phyloP scores from a whole-genome alignment of 2,329 filamentous ascomycete genomes.

The Xylaria arbuscula region DNA sequence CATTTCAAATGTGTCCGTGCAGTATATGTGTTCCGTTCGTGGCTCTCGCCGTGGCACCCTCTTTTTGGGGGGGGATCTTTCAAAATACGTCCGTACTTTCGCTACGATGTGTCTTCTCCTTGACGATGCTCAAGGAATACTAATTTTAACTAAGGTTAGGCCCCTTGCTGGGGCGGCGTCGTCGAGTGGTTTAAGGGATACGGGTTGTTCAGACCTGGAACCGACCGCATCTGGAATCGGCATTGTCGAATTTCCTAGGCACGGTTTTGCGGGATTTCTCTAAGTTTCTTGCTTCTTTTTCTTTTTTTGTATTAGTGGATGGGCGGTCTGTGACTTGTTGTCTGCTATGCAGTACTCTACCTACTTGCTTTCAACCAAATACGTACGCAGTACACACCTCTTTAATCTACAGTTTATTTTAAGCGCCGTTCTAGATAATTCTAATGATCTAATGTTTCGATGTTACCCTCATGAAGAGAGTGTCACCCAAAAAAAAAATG shows the following conservation, averaged over 20 bases:
- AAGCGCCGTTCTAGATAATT: not conserved
- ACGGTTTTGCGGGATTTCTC: not conserved
- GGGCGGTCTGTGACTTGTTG: not conserved
- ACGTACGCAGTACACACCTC: too few species aligned
- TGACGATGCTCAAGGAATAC: not conserved
- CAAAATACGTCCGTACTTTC: not conserved
- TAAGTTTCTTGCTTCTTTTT: not conserved
- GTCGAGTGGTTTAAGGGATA: constrained; percentile 4
- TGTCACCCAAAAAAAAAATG: not conserved
- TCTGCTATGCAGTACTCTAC: not conserved
- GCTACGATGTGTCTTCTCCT: not conserved
- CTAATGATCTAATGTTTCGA: not conserved
- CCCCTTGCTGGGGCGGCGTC: not conserved
- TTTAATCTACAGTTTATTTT: too few species aligned
- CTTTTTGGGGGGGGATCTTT: not conserved
- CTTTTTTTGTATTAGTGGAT: too few species aligned
- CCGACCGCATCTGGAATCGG: constrained; percentile 1
- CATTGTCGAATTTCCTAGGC: not conserved
- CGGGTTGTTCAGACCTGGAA: constrained; percentile 1
- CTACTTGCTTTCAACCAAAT: too few species aligned
- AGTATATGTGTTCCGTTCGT: too few species aligned
- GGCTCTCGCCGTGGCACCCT: not conserved
- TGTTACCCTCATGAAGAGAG: constrained; percentile 6
- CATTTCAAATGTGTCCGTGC: not conserved
- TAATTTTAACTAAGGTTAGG: too few species aligned